Conservation (phyloP, 2,329 filamentous ascomycete genomes). For the Ophiostoma fasciatum region DNA sequence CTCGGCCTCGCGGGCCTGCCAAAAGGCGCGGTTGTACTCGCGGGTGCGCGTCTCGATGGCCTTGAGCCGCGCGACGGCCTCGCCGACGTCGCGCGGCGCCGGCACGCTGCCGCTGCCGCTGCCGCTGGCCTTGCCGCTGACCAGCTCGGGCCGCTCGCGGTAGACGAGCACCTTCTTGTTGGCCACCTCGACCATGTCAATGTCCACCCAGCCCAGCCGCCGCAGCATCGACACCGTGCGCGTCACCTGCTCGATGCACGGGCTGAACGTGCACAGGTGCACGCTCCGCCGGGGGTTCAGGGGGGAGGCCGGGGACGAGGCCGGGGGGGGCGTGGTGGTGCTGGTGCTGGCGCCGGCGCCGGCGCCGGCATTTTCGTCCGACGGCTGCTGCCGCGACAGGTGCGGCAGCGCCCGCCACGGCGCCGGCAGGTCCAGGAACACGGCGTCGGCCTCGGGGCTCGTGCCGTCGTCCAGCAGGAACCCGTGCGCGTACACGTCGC, state of each 20-base stretch:
- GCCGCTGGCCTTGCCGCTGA: slow-evolving; percentile 46
- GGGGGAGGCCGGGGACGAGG: no score
- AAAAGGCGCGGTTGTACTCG: slow-evolving; percentile 31
- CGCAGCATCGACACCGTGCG: slow-evolving; percentile 71
- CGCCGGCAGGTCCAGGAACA: slow-evolving; percentile 70
- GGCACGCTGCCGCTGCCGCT: slow-evolving; percentile 37
- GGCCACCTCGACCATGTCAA: slow-evolving; percentile 82
- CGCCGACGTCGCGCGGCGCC: slow-evolving; percentile 58
- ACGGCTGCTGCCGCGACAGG: slow-evolving; percentile 38
- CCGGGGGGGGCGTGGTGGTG: no score
- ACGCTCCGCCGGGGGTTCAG: slow-evolving; percentile 59
- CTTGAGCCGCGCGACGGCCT: slow-evolving; percentile 59
- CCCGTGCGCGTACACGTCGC: slow-evolving; percentile 64
- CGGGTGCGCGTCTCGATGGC: slow-evolving; percentile 57
- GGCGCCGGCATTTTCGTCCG: slow-evolving; percentile 9
- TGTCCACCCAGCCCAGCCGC: slow-evolving; percentile 73
- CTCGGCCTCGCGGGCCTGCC: slow-evolving; percentile 6
- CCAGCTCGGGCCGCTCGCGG: slow-evolving; percentile 64
- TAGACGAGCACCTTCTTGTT: slow-evolving; percentile 68
- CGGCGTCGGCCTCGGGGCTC: slow-evolving; percentile 50
- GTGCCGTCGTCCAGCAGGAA: slow-evolving; percentile 46
- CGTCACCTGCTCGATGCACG: slow-evolving; percentile 92
- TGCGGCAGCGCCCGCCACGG: slow-evolving; percentile 70
- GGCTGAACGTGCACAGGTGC: slow-evolving; percentile 86
- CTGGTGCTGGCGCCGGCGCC: slow-evolving; percentile 8